Evolutionary conservation across 148 eudicot species (phyloP).

Genomic region (Nepenthes gracilis): DNA sequence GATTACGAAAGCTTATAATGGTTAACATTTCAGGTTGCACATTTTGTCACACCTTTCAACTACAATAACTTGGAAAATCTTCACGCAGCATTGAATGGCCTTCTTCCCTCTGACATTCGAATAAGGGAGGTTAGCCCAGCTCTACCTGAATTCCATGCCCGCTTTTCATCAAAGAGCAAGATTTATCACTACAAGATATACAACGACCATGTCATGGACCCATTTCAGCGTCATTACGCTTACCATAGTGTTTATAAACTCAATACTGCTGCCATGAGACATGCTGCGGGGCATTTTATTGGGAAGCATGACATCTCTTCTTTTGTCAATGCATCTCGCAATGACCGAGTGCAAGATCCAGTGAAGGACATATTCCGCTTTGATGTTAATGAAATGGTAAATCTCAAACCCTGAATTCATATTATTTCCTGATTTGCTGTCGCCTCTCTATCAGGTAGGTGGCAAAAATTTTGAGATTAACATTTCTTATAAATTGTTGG

Average conservation of each 20-base stretch:
- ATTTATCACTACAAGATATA: constrained; percentile 70
- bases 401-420: not conserved
- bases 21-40: constrained; percentile 73
- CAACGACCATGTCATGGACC: constrained; percentile 67
- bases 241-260: constrained; percentile 73
- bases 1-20: constrained; percentile 11
- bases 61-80: constrained; percentile 58
- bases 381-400: constrained; percentile 70
- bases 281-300: constrained; percentile 54
- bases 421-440: too few relatives aligned
- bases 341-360: constrained; percentile 48
- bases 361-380: constrained; percentile 63
- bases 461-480: too few relatives aligned
- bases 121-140: constrained; percentile 75
- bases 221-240: constrained; percentile 54
- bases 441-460: too few relatives aligned
- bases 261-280: constrained; percentile 51
- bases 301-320: constrained; percentile 81
- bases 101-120: constrained; percentile 82
- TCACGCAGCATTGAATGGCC: constrained; percentile 81
- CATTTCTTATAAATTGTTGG: too few relatives aligned
- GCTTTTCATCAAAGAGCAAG: constrained; percentile 75
- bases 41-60: constrained; percentile 79
- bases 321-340: constrained; percentile 60
- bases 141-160: constrained; percentile 75